These are phyloP conservation scores for Aspergillus coremiiformis DNA, from an alignment of 495 filamentous ascomycete genomes.

Conservation along the genomic window DNA sequence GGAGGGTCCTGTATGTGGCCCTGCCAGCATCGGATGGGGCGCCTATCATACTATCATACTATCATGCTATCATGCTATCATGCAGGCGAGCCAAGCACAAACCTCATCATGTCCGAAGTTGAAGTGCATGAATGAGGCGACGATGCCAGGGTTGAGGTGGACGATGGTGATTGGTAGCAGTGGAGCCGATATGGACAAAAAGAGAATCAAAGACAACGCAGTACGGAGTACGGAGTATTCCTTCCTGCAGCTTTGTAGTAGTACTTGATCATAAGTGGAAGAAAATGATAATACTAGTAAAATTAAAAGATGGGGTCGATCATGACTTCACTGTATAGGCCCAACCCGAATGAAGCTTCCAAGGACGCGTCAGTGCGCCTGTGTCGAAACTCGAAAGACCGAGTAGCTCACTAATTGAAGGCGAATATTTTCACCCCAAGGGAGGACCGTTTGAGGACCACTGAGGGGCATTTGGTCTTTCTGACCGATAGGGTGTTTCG, in stretches of 20 bases:
- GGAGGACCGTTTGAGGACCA: constrained; percentile 8
- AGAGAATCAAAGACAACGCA: background rate
- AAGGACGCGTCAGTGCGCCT: too few relatives aligned
- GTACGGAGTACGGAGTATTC: too few relatives aligned
- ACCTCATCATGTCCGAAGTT: constrained; percentile 13
- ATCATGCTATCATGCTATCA: too few relatives aligned
- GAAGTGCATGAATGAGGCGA: constrained; percentile 19
- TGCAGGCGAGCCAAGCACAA: constrained; percentile 14
- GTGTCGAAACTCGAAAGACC: too few relatives aligned
- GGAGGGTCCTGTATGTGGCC: constrained; percentile 18
- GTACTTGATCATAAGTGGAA: background rate
- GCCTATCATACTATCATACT: too few relatives aligned
- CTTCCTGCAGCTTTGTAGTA: too few relatives aligned
- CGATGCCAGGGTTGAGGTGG: constrained; percentile 10
- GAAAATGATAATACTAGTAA: background rate
- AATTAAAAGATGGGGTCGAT: background rate
- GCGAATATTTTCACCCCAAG: background rate
- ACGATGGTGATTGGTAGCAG: constrained; percentile 13
- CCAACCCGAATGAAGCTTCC: background rate
- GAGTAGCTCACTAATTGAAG: constrained; percentile 16
- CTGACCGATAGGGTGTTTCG: constrained; percentile 14
- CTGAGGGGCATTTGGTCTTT: constrained; percentile 10
- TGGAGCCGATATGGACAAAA: constrained; percentile 7
- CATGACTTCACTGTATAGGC: background rate
- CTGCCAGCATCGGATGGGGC: constrained; percentile 11